Conservation (phyloP, 805 yeast species). For the Hagleromyces aurorensis region DNA sequence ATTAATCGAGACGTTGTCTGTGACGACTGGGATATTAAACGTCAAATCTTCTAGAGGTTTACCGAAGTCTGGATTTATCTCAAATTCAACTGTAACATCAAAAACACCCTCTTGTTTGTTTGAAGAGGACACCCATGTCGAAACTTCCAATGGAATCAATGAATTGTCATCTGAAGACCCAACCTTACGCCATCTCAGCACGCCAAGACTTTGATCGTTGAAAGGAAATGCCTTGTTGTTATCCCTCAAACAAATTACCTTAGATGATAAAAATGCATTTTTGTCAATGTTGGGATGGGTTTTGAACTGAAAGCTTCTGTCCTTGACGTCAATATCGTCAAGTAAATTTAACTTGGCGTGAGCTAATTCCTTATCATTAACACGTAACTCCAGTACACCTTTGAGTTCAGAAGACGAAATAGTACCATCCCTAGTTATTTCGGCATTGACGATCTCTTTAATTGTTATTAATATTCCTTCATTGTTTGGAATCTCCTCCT, state of each 20-base stretch:
- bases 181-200: constrained; percentile 82
- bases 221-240: constrained; percentile 77
- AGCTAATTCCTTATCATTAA: constrained; percentile 67
- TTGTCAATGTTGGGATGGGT: constrained; percentile 97
- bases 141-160: constrained; percentile 59
- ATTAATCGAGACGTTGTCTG: constrained; percentile 45
- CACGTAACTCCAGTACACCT: constrained; percentile 85
- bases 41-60: constrained; percentile 43
- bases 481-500: constrained; percentile 36
- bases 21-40: constrained; percentile 58
- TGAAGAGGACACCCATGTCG: constrained; percentile 73
- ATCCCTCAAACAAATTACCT: constrained; percentile 69
- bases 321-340: constrained; percentile 39
- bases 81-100: constrained; percentile 85
- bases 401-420: constrained; percentile 64
- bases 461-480: constrained; percentile 74
- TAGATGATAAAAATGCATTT: constrained; percentile 47
- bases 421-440: constrained; percentile 77
- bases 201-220: constrained; percentile 84
- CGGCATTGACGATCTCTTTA: constrained; percentile 71
- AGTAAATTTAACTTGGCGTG: constrained; percentile 54
- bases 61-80: constrained; percentile 43
- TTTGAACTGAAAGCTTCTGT: constrained; percentile 57
- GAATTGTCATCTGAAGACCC: constrained; percentile 51
- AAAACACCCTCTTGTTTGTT: constrained; percentile 47